Evolutionary conservation across 2,329 filamentous ascomycete species (phyloP).

Genomic region (Colletotrichum somersetense): DNA sequence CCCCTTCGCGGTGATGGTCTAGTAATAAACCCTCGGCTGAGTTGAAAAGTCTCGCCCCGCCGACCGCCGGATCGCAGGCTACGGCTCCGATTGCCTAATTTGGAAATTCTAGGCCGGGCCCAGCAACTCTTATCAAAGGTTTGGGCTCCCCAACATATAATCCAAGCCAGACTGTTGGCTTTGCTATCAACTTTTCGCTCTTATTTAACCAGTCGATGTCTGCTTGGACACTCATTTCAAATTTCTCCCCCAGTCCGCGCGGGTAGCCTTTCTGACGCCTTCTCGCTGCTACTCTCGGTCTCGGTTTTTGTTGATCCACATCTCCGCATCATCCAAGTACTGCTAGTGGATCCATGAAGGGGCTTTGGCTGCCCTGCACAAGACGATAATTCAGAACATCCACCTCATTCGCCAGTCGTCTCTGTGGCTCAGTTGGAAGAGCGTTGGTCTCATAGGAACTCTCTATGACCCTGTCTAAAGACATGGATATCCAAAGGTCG

Average conservation of each 20-base stretch:
- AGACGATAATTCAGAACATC: accelerated
- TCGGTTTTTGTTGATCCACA: not conserved
- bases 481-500: conserved; percentile 32
- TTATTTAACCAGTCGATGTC: not conserved
- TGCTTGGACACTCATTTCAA: not conserved
- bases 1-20: not conserved
- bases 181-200: no score
- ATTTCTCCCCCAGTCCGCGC: not conserved
- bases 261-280: not conserved
- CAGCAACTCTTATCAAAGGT: no score
- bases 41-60: not conserved
- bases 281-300: not conserved
- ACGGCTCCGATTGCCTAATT: conserved; percentile 10
- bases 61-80: not conserved
- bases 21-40: not conserved
- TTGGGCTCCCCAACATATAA: not conserved
- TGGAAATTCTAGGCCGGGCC: not conserved
- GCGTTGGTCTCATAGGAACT: conserved; percentile 27
- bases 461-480: conserved; percentile 1
- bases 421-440: conserved; percentile 33
- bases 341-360: not conserved
- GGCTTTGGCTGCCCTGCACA: not conserved
- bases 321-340: not conserved
- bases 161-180: not conserved
- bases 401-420: not conserved